phyloP scores from a whole-genome alignment of 805 yeast genomes.

The Candida incommunis region DNA sequence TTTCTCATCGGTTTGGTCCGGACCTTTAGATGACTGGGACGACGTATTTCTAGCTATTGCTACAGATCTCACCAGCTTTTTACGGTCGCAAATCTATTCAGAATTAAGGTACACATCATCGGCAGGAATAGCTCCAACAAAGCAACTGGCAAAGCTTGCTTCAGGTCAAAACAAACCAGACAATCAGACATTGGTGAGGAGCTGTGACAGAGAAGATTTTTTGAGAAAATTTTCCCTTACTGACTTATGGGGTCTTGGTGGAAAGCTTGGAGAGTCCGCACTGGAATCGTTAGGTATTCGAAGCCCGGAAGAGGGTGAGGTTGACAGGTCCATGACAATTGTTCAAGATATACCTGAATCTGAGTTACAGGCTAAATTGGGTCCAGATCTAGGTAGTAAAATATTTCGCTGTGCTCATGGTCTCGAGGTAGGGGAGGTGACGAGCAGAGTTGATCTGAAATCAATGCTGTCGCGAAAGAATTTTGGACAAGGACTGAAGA shows the following conservation, averaged over 20 bases:
- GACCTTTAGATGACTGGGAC: slow-evolving; percentile 52
- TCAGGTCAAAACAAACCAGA: slow-evolving; percentile 78
- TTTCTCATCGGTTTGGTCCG: not conserved
- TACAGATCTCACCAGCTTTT: slow-evolving; percentile 37
- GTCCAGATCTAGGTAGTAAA: slow-evolving; percentile 36
- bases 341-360: slow-evolving; percentile 34
- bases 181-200: slow-evolving; percentile 62
- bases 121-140: slow-evolving; percentile 69
- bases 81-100: slow-evolving; percentile 38
- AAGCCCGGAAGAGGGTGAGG: not conserved
- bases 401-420: slow-evolving; percentile 59
- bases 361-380: slow-evolving; percentile 26
- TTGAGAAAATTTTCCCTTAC: slow-evolving; percentile 46
- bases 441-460: slow-evolving; percentile 47
- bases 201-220: slow-evolving; percentile 35
- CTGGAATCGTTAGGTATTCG: slow-evolving; percentile 28
- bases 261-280: slow-evolving; percentile 60
- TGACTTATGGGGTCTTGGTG: slow-evolving; percentile 87
- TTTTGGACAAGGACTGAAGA: slow-evolving; percentile 43
- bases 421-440: slow-evolving; percentile 35
- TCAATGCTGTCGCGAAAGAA: slow-evolving; percentile 87
- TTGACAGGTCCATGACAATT: slow-evolving; percentile 28
- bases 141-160: slow-evolving; percentile 73
- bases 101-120: slow-evolving; percentile 75
- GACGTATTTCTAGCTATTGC: slow-evolving; percentile 60